phyloP scores from a whole-genome alignment of 805 yeast genomes.

The Metschnikowia lochheadii region DNA sequence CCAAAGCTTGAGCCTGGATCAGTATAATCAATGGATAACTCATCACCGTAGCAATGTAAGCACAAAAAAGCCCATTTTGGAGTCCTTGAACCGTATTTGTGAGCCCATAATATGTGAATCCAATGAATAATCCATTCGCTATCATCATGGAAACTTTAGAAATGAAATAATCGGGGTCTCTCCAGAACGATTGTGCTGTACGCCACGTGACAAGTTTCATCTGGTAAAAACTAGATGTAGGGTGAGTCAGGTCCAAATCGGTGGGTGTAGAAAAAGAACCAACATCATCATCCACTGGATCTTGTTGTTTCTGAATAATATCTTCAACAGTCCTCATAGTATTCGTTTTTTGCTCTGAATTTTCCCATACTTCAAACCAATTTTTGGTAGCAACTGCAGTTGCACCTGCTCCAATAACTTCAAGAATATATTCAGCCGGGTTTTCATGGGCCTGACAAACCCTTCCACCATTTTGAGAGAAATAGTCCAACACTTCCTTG shows the following conservation, averaged over 20 bases:
- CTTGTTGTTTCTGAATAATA: slow-evolving; percentile 4
- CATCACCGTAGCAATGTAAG: not conserved
- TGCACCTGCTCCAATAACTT: slow-evolving; percentile 14
- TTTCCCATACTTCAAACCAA: slow-evolving; percentile 10
- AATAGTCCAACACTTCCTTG: slow-evolving; percentile 6
- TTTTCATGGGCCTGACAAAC: slow-evolving; percentile 8
- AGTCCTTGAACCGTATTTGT: not conserved
- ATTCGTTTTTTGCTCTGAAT: slow-evolving; percentile 36
- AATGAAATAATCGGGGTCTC: not conserved
- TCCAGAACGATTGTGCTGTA: not conserved
- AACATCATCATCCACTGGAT: not conserved
- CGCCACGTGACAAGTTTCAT: not conserved
- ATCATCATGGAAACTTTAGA: not conserved
- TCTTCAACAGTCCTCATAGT: slow-evolving; percentile 53
- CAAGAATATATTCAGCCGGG: slow-evolving; percentile 14
- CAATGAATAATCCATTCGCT: not conserved
- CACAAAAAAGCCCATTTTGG: not conserved
- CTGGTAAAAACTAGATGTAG: not conserved
- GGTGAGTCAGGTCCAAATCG: not conserved
- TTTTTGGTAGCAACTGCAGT: slow-evolving; percentile 8
- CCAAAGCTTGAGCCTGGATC: not conserved
- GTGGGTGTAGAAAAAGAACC: not conserved
- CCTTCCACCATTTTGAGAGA: slow-evolving; percentile 9
- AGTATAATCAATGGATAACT: not conserved
- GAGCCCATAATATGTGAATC: not conserved